phyloP scores from a whole-genome alignment of 495 filamentous ascomycete species.

The Cudoniella acicularis region DNA sequence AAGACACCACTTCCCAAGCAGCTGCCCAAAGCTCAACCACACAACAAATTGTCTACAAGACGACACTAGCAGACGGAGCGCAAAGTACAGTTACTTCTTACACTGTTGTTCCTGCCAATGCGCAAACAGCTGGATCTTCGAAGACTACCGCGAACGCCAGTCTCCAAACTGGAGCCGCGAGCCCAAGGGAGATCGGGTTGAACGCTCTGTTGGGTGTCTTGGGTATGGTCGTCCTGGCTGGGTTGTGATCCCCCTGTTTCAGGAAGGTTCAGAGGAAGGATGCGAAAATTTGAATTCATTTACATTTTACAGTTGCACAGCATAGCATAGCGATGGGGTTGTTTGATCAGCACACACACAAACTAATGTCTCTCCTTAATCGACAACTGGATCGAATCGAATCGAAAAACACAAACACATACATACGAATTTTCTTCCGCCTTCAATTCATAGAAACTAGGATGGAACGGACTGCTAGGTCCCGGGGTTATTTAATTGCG shows the following conservation, averaged over 20 bases:
- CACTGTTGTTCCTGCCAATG: slow-evolving; percentile 21
- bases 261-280: background rate
- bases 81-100: slow-evolving; percentile 11
- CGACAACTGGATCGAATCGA: background rate
- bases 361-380: slow-evolving; percentile 22
- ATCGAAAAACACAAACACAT: background rate
- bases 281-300: background rate
- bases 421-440: background rate
- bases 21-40: slow-evolving; percentile 4
- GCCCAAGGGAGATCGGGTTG: background rate
- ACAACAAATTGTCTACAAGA: slow-evolving; percentile 17
- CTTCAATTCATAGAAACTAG: no score
- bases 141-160: slow-evolving; percentile 8
- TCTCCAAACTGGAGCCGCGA: slow-evolving; percentile 13
- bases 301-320: background rate
- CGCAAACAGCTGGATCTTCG: background rate
- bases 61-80: slow-evolving; percentile 17
- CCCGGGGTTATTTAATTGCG: no score
- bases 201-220: slow-evolving; percentile 7
- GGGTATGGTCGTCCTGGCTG: slow-evolving; percentile 10
- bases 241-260: slow-evolving; percentile 9
- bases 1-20: background rate
- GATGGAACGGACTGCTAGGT: no score
- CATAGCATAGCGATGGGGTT: slow-evolving; percentile 12
- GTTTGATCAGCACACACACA: slow-evolving; percentile 3